Evolutionary conservation across 2,329 filamentous ascomycete genomes (phyloP), one percentile per base, ranked within the genome.

Genomic region (Pochonia chlamydosporia): DNA sequence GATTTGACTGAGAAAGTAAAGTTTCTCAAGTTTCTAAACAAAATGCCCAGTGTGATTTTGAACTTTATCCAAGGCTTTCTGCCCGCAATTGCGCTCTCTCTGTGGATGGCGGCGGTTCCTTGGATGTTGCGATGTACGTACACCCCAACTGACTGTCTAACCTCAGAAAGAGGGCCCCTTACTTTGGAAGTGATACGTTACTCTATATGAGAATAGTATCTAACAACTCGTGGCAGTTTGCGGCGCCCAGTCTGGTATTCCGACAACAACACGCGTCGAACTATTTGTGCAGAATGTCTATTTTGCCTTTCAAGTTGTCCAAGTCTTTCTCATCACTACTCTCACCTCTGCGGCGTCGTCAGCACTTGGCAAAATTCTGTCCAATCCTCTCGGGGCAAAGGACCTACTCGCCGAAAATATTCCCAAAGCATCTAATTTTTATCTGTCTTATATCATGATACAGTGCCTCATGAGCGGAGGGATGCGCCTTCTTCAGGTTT

Each of bases 371-470:
- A 57, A 81, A 18, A 83, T 95, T 41, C 71, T 82, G 13, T 33
- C 81, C 0, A 57, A 89, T 4, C 89, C 90, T 0, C 63, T 70
- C 3, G 68, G 68, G 0, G 78, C 82, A 6, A 81, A 89, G 0
- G 68, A 63, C 1, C 67, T 95, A 33, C 75, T 96, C 4, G 85
- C 90, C 1, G 60, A 74, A 14, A 85, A 87, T 49, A 74, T 99
- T 5, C 93, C 93, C 16, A 84, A 80, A 47, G 84, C 89, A 0
- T 91, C 90, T 51, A 97, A 95, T 68, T 95, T 97, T 62, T 99
- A 96, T 66, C 84, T 97, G 18, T 89, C 68, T 0, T 99, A 97
- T 69, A 95, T 99, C 55, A 81, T 97, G 26, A 80, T 99, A 3
- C 93, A 97, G 66, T 95, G 92, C 28, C 67, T 97, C 49, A 85